Percentiles rank a stretch among this genome's conserved stretches.
phyloP scores from a whole-genome alignment of 2,329 filamentous ascomycete genomes.

The Ilyonectria mors-panacis region DNA sequence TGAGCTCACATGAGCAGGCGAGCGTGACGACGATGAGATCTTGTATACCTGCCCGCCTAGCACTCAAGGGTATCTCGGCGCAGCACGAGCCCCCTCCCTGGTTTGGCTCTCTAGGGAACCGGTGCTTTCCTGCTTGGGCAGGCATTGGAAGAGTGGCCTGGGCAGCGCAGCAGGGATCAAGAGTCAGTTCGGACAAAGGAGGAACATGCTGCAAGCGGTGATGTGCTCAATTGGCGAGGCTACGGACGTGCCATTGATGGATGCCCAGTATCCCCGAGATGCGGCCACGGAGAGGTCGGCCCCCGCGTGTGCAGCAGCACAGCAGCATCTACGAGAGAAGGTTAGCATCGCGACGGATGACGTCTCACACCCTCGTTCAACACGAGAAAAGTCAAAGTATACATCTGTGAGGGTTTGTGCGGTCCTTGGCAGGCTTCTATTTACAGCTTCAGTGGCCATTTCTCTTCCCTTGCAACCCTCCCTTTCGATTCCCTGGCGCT shows the following conservation, averaged over 20 bases:
- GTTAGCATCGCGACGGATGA: constrained; percentile 2
- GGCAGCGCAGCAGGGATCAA: background rate
- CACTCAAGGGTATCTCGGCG: constrained; percentile 5
- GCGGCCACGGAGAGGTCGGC: background rate
- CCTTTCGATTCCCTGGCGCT: background rate
- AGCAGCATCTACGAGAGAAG: background rate
- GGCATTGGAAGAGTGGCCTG: background rate
- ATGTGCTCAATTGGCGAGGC: background rate
- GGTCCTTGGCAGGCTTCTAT: background rate
- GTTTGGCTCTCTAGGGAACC: background rate
- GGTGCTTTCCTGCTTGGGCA: constrained; percentile 12
- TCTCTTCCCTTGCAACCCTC: background rate
- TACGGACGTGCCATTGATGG: background rate
- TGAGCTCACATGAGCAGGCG: constrained; percentile 17
- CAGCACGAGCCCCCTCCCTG: constrained; percentile 4
- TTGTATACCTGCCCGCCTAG: background rate
- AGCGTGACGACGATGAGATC: background rate
- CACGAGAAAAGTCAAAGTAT: constrained; percentile 2
- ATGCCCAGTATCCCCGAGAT: background rate
- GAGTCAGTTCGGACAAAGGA: background rate
- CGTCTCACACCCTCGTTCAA: background rate
- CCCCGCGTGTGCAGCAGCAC: background rate
- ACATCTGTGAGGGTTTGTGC: background rate
- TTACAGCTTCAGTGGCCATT: background rate
- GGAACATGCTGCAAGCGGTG: background rate